Conservation (phyloP, 257 asterid species). For the Fraxinus excelsior region DNA sequence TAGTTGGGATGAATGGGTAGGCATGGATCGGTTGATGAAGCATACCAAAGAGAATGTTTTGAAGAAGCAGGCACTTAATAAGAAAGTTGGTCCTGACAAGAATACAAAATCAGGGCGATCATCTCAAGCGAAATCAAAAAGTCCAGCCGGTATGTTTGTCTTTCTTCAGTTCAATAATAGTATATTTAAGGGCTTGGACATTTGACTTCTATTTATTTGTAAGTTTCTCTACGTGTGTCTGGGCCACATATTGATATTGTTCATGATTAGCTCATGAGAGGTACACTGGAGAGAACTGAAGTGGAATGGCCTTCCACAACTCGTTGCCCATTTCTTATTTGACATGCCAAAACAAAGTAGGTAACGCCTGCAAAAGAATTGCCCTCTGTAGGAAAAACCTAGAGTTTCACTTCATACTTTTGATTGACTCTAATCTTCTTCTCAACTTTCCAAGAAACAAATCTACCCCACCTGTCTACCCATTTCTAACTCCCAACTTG, state of each 20-base stretch:
- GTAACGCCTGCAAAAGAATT: background rate
- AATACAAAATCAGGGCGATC: constrained; percentile 42
- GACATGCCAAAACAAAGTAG: background rate
- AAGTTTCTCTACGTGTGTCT: background rate
- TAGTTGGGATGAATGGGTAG: constrained; percentile 96
- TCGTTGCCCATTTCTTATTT: background rate
- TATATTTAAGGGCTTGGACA: background rate
- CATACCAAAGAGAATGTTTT: constrained; percentile 56
- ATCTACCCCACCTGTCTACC: background rate
- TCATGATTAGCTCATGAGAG: background rate
- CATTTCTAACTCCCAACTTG: background rate
- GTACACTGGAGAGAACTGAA: background rate
- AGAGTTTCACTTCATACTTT: background rate
- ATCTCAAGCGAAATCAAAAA: constrained; percentile 45
- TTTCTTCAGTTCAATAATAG: constrained; percentile 1
- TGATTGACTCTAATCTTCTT: background rate
- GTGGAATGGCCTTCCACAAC: background rate
- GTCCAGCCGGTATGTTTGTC: constrained; percentile 40
- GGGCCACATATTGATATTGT: background rate
- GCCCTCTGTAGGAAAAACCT: background rate
- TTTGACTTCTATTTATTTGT: background rate
- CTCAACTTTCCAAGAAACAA: background rate
- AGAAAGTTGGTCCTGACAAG: constrained; percentile 41
- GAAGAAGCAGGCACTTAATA: constrained; percentile 51
- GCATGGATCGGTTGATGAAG: constrained; percentile 51